Evolutionary conservation across 805 yeast species (phyloP), one percentile per base, ranked within the genome.

Genomic region (Torulaspora franciscae): DNA sequence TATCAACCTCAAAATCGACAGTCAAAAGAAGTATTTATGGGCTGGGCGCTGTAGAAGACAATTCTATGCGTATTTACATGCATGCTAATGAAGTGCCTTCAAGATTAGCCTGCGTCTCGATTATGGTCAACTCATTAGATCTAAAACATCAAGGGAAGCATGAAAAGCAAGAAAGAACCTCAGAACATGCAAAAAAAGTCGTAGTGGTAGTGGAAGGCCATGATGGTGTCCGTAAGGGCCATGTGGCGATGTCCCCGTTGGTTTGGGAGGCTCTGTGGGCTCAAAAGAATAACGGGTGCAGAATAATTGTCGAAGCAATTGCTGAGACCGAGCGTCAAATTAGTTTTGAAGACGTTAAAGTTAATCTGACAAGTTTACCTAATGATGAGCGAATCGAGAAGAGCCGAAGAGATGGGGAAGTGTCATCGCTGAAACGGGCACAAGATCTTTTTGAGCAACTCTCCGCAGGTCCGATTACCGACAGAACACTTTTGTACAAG

Each of bases 221-320:
- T 25, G 30, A 51, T 14, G 32, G 37, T 1, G 17, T 56, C 3
- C 56, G 55, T 0, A 38, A 49, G 8, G 45, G 52, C 4, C 49
- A 56, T 17, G 57, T 70, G 1, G 71, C 77, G 2, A 54, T 81
- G 32, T 76, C 89, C 0, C 75, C 76, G 47, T 68, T 66, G 23
- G 57, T 72, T 42, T 76, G 75, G 48, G 48, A 51, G 14, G 41
- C 55, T 2, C 43, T 77, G 6, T 79, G 83, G 76, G 45, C 73
- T 5, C 51, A 61, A 8, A 68, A 74, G 1, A 47, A 51, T 25
- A 65, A 64, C 32, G 54, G 70, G 25, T 68, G 67, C 10, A 63
- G 55, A 46, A 46, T 68, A 8, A 62, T 57, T 3, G 39, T 84
- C 11, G 82, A 76, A 46, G 44, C 78, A 6, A 17, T 34, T n/a